phyloP scores from a whole-genome alignment of 140 eudicot genomes.

The Stevia rebaudiana region DNA sequence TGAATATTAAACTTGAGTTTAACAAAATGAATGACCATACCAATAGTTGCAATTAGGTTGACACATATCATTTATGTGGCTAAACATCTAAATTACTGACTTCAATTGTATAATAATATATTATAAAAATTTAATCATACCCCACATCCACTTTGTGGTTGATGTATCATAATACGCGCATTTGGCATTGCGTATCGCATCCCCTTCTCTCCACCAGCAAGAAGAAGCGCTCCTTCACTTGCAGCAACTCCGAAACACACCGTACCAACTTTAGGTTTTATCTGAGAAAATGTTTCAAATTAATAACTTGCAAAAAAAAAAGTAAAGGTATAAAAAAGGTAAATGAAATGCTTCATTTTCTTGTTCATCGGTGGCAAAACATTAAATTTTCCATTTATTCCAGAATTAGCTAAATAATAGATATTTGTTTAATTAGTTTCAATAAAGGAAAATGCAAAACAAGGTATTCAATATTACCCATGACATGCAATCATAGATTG shows the following conservation, averaged over 20 bases:
- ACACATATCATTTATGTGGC: neutral
- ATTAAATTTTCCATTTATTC: slow-evolving; percentile 1
- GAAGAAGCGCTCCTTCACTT: slow-evolving; percentile 87
- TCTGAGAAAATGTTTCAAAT: slow-evolving; percentile 33
- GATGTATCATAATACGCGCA: slow-evolving; percentile 93
- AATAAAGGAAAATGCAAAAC: neutral
- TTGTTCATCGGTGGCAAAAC: neutral
- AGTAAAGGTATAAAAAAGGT: neutral
- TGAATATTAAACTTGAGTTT: neutral
- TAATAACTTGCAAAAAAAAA: neutral
- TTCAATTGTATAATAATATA: neutral
- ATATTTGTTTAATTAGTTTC: neutral
- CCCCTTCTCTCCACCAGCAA: slow-evolving; percentile 98
- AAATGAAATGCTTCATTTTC: neutral
- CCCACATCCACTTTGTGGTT: slow-evolving; percentile 89
- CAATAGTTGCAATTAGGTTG: neutral
- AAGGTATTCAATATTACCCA: slow-evolving; percentile 58
- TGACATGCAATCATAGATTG: slow-evolving; percentile 97
- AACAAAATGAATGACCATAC: neutral
- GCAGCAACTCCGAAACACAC: slow-evolving; percentile 96
- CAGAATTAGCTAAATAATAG: neutral
- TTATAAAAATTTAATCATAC: slow-evolving; percentile 34
- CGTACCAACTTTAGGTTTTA: slow-evolving; percentile 95
- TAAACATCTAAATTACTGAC: neutral
- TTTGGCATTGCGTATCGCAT: slow-evolving; percentile 99